A percentile compares a stretch with the other conserved stretches of the same genome.
Conservation (phyloP, 2,329 filamentous ascomycete species). For the Xylariaceae sp. region DNA sequence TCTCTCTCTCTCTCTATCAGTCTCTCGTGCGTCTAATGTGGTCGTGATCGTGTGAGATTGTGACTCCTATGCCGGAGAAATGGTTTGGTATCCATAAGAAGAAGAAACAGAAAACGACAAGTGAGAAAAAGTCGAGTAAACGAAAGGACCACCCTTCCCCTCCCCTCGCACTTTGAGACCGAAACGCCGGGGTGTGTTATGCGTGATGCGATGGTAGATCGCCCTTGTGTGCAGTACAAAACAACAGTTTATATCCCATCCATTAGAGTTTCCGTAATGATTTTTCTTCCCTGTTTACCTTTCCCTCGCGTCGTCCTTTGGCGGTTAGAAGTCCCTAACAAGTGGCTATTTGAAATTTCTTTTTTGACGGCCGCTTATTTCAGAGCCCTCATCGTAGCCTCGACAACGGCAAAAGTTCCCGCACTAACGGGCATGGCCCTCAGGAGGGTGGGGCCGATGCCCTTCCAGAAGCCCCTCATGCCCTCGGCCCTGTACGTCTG, state of each 20-base stretch:
- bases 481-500: slow-evolving; percentile 78
- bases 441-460: slow-evolving; percentile 80
- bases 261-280: neutral
- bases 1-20: too few relatives aligned
- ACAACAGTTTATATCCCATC: too few relatives aligned
- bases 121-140: neutral
- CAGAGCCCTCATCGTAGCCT: slow-evolving; percentile 60
- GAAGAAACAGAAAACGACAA: neutral
- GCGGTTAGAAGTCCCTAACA: neutral
- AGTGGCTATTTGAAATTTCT: too few relatives aligned
- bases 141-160: too few relatives aligned
- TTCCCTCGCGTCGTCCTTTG: neutral
- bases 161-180: too few relatives aligned
- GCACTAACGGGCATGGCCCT: slow-evolving; percentile 97
- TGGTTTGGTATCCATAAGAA: neutral
- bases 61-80: too few relatives aligned
- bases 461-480: slow-evolving; percentile 85
- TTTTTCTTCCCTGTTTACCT: neutral
- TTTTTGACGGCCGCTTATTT: too few relatives aligned
- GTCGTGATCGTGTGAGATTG: too few relatives aligned
- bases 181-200: too few relatives aligned
- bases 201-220: slow-evolving; percentile 16
- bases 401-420: slow-evolving; percentile 88
- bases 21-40: too few relatives aligned
- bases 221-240: neutral